A percentile compares a stretch with the other conserved stretches of the same genome.
Evolutionary conservation across 805 yeast species (phyloP).

Genomic region (Ogataea zsoltii): DNA sequence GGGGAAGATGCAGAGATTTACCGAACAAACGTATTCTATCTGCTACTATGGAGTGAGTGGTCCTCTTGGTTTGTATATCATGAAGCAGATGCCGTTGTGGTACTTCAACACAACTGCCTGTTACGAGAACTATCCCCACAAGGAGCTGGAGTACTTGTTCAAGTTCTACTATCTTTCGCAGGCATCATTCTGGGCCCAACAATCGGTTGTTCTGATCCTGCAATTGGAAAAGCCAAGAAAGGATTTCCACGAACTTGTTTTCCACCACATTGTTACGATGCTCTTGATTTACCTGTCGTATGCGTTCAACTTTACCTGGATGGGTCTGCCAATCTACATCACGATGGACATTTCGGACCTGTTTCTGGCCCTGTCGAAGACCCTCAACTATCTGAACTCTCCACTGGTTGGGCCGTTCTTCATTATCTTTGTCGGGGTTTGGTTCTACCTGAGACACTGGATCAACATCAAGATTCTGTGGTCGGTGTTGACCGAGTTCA

Average conservation of each 20-base stretch:
- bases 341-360: slow-evolving; percentile 97
- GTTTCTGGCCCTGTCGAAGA: slow-evolving; percentile 80
- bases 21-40: slow-evolving; percentile 90
- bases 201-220: slow-evolving; percentile 75
- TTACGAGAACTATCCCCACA: slow-evolving; percentile 82
- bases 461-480: slow-evolving; percentile 77
- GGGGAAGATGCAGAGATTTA: slow-evolving; percentile 71
- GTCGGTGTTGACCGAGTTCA: slow-evolving; percentile 84
- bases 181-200: slow-evolving; percentile 98
- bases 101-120: slow-evolving; percentile 81
- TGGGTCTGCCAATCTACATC: slow-evolving; percentile 86
- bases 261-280: slow-evolving; percentile 92
- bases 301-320: slow-evolving; percentile 94
- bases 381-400: slow-evolving; percentile 82
- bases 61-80: slow-evolving; percentile 85
- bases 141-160: slow-evolving; percentile 63
- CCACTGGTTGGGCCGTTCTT: slow-evolving; percentile 64
- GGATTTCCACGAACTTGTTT: slow-evolving; percentile 86
- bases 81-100: slow-evolving; percentile 86
- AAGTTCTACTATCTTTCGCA: slow-evolving; percentile 86
- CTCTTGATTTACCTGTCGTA: slow-evolving; percentile 84
- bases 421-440: slow-evolving; percentile 61
- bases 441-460: slow-evolving; percentile 91
- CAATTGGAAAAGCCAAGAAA: slow-evolving; percentile 94
- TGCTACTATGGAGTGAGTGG: slow-evolving; percentile 79